phyloP scores from a whole-genome alignment of 805 yeast species.

The Trichomonascus vanleenenianus region DNA sequence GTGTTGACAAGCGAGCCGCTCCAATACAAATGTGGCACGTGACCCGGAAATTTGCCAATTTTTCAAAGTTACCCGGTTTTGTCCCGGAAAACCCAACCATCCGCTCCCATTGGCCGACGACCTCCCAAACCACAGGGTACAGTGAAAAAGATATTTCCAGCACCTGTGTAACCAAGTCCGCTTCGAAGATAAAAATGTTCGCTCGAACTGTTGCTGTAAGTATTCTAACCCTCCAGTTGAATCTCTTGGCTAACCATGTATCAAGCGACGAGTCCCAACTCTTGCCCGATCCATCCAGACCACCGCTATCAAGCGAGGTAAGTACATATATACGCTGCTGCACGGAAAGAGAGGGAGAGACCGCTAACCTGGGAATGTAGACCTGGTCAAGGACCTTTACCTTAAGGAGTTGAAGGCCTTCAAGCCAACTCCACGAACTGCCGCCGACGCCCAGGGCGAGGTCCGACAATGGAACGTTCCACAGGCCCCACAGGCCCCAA shows the following conservation, averaged over 20 bases:
- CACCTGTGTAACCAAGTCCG: background rate
- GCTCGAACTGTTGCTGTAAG: constrained; percentile 14
- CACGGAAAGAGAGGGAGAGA: background rate
- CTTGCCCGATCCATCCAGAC: constrained; percentile 13
- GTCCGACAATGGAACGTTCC: constrained; percentile 84
- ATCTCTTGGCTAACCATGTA: constrained; percentile 1
- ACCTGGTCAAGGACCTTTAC: constrained; percentile 79
- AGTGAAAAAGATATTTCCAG: background rate
- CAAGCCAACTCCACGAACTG: constrained; percentile 72
- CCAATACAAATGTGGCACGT: no score
- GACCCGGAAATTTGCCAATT: background rate
- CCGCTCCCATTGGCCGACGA: constrained; percentile 1
- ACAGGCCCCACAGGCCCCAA: constrained; percentile 66
- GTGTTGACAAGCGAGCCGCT: no score
- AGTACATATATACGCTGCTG: background rate
- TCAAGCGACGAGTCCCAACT: constrained; percentile 9
- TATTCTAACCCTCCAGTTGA: background rate
- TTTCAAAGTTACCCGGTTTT: no score
- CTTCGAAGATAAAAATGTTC: constrained; percentile 5
- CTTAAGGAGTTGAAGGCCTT: constrained; percentile 78
- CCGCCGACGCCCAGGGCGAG: constrained; percentile 66
- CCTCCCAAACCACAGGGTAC: background rate
- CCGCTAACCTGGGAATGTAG: background rate
- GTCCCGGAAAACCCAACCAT: no score
- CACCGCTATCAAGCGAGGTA: constrained; percentile 10